Percentiles rank a stretch among this genome's conserved stretches.
Evolutionary conservation across 257 asterid species (phyloP).

Genomic region (Paraleonurus japonicus): DNA sequence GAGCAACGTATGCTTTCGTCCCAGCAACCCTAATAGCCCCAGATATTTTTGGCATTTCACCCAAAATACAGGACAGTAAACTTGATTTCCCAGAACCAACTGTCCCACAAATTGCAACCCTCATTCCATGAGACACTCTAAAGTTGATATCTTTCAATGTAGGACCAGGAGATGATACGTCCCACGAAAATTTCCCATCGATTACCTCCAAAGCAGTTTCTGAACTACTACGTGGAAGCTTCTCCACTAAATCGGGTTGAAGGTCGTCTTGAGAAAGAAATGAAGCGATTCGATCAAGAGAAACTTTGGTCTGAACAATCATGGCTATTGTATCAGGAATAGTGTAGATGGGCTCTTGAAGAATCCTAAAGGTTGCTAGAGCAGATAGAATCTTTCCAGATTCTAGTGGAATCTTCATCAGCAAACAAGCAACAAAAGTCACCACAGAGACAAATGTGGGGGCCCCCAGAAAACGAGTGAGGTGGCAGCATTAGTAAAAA

Average conservation of each 20-base stretch:
- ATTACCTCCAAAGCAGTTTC: constrained; percentile 56
- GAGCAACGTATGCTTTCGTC: constrained; percentile 79
- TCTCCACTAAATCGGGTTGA: constrained; percentile 50
- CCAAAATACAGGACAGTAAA: constrained; percentile 70
- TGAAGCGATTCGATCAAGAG: constrained; percentile 81
- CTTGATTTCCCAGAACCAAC: constrained; percentile 97
- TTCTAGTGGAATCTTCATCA: constrained; percentile 81
- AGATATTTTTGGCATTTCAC: constrained; percentile 75
- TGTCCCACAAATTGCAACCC: constrained; percentile 93
- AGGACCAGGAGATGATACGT: constrained; percentile 46
- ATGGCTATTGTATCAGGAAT: constrained; percentile 83
- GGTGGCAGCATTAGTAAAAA: constrained; percentile 50
- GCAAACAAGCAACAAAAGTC: constrained; percentile 73
- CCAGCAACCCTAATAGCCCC: constrained; percentile 60
- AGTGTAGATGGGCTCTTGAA: constrained; percentile 77
- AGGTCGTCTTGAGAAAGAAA: constrained; percentile 83
- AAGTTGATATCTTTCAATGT: constrained; percentile 59
- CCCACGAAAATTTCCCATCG: constrained; percentile 78
- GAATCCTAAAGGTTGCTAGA: constrained; percentile 85
- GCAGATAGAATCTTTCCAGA: constrained; percentile 89
- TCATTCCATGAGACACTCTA: constrained; percentile 59
- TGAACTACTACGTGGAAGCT: constrained; percentile 50
- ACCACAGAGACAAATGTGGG: constrained; percentile 76
- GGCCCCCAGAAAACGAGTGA: constrained; percentile 74
- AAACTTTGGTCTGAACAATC: constrained; percentile 90